These are phyloP conservation scores for Cyberlindnera bimundalis DNA, from an alignment of 805 yeast genomes.

Conservation along the genomic window DNA sequence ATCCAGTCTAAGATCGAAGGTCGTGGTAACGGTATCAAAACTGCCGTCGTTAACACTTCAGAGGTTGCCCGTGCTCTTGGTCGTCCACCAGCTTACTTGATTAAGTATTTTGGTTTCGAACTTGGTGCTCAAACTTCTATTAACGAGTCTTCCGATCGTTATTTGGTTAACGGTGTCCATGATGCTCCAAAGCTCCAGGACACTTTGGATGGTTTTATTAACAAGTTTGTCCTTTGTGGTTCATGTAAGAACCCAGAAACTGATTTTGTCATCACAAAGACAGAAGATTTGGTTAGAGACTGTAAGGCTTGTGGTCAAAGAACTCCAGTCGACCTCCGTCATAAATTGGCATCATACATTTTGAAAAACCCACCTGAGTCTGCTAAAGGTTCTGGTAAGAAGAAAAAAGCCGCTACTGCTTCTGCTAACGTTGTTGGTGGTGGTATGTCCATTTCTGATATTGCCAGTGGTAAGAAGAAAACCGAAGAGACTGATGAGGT, in stretches of 20 bases:
- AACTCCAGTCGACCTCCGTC: constrained; percentile 78
- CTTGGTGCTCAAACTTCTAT: constrained; percentile 93
- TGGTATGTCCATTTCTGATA: constrained; percentile 75
- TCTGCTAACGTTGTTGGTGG: constrained; percentile 88
- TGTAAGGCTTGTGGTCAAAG: constrained; percentile 98
- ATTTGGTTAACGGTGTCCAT: constrained; percentile 91
- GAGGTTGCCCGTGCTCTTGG: constrained; percentile 94
- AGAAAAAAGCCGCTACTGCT: constrained; percentile 78
- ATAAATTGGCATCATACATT: constrained; percentile 82
- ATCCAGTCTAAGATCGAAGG: constrained; percentile 97
- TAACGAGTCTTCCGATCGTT: constrained; percentile 78
- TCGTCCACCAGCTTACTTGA: constrained; percentile 88
- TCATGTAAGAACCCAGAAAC: constrained; percentile 98
- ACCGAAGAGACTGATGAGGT: constrained; percentile 36
- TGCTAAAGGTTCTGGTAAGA: constrained; percentile 43
- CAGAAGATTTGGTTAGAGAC: constrained; percentile 76
- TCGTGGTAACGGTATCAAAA: constrained; percentile 98
- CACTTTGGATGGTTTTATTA: constrained; percentile 88
- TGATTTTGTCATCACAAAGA: constrained; percentile 75
- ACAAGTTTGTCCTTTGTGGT: constrained; percentile 88
- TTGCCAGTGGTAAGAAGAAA: constrained; percentile 51
- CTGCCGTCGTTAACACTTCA: constrained; percentile 82
- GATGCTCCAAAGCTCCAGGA: constrained; percentile 90
- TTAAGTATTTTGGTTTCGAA: constrained; percentile 94
- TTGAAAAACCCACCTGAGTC: constrained; percentile 82